These are phyloP conservation scores for Botrytis hyacinthi DNA, from an alignment of 2,329 filamentous ascomycete genomes.

Conservation along the genomic window DNA sequence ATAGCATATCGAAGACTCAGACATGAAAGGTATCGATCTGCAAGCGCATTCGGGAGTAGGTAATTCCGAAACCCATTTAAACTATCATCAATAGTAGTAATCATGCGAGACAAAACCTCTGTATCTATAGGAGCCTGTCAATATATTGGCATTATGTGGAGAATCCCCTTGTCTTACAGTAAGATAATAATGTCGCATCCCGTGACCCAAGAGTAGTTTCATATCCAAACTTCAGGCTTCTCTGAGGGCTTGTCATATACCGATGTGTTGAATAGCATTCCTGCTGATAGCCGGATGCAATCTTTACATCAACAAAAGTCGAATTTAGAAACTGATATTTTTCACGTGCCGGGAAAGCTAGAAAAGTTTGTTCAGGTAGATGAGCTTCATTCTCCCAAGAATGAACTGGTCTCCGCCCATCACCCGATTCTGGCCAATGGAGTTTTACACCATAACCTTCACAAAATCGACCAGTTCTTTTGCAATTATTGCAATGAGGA, in stretches of 20 bases:
- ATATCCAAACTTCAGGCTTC: slow-evolving; percentile 40
- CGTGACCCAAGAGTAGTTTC: slow-evolving; percentile 33
- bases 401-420: slow-evolving; percentile 41
- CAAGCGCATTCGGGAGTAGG: slow-evolving; percentile 48
- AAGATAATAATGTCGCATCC: slow-evolving; percentile 32
- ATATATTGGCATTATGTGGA: background rate
- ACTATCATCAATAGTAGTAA: slow-evolving; percentile 49
- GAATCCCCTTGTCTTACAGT: slow-evolving; percentile 10
- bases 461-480: slow-evolving; percentile 44
- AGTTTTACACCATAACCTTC: slow-evolving; percentile 48
- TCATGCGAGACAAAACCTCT: slow-evolving; percentile 30
- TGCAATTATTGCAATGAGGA: slow-evolving; percentile 47
- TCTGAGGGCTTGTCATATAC: slow-evolving; percentile 38
- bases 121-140: slow-evolving; percentile 14
- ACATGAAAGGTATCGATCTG: slow-evolving; percentile 34
- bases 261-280: slow-evolving; percentile 24
- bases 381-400: slow-evolving; percentile 22
- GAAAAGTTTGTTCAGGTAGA: slow-evolving; percentile 19
- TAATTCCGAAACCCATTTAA: slow-evolving; percentile 48
- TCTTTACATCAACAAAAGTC: background rate
- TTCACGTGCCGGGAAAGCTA: background rate
- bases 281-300: slow-evolving; percentile 33
- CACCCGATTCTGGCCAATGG: slow-evolving; percentile 48
- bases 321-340: slow-evolving; percentile 16
- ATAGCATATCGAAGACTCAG: slow-evolving; percentile 46